A percentile compares a stretch with the other conserved stretches of the same genome.
Conservation (phyloP, 768 basidiomycete genomes). For the Lanmaoa rubissima region DNA sequence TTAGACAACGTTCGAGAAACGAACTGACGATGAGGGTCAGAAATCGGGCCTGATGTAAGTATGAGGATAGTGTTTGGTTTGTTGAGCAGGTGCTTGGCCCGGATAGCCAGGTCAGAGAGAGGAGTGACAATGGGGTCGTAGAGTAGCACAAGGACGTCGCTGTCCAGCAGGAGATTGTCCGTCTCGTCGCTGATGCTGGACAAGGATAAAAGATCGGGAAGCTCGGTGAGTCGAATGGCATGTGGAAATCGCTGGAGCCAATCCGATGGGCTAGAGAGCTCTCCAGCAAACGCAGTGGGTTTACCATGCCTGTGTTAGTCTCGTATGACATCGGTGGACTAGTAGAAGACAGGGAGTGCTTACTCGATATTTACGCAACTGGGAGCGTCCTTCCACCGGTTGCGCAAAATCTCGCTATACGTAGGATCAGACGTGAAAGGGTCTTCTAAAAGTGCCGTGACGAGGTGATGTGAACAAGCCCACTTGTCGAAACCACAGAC, state of each 20-base stretch:
- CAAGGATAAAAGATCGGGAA: slow-evolving; percentile 20
- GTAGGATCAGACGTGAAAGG: slow-evolving; percentile 57
- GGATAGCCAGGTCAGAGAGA: slow-evolving; percentile 36
- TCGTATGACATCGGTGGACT: not conserved
- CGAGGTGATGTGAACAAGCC: slow-evolving; percentile 54
- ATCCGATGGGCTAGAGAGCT: slow-evolving; percentile 45
- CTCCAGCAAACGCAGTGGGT: slow-evolving; percentile 18
- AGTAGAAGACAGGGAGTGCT: slow-evolving; percentile 5
- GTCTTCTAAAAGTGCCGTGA: slow-evolving; percentile 69
- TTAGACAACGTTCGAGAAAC: slow-evolving; percentile 23
- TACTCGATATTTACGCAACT: slow-evolving; percentile 27
- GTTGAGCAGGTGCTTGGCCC: slow-evolving; percentile 27
- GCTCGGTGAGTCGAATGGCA: slow-evolving; percentile 49
- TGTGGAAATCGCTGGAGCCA: slow-evolving; percentile 57
- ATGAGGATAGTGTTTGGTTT: slow-evolving; percentile 47
- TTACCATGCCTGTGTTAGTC: slow-evolving; percentile 22
- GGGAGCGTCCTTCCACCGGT: slow-evolving; percentile 47
- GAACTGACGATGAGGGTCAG: slow-evolving; percentile 13
- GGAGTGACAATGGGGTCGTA: slow-evolving; percentile 58
- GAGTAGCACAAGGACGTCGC: slow-evolving; percentile 64
- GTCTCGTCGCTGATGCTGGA: slow-evolving; percentile 14
- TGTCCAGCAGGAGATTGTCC: slow-evolving; percentile 31
- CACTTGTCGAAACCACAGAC: slow-evolving; percentile 59
- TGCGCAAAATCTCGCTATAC: slow-evolving; percentile 42
- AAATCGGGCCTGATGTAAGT: slow-evolving; percentile 31